These are phyloP conservation scores for Chlamydomonas sphaeroides DNA, from an alignment of 139 green algal species.

Conservation along the genomic window DNA sequence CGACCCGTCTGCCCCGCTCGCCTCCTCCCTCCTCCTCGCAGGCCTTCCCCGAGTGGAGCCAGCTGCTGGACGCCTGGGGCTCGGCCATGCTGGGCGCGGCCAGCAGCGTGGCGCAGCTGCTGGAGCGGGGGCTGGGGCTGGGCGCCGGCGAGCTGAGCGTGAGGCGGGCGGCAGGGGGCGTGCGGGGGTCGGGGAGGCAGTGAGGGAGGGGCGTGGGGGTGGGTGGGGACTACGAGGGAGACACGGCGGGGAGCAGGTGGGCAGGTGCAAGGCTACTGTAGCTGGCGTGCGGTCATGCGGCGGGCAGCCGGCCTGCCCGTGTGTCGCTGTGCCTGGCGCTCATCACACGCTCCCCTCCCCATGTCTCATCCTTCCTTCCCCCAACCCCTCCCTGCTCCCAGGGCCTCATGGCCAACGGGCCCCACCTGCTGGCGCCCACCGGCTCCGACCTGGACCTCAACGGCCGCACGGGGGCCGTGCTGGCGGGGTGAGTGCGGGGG, in stretches of 20 bases:
- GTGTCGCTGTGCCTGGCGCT: too few species aligned
- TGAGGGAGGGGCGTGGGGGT: too few species aligned
- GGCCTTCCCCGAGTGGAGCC: conserved; percentile 83
- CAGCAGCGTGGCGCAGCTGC: neutral
- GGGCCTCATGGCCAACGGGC: conserved; percentile 76
- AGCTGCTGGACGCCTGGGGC: conserved; percentile 89
- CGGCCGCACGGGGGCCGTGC: conserved; percentile 67
- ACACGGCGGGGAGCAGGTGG: too few species aligned
- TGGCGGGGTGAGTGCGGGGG: conserved; percentile 53
- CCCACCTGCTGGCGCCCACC: conserved; percentile 93
- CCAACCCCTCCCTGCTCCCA: neutral
- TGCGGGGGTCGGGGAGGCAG: too few species aligned
- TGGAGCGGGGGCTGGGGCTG: conserved; percentile 20
- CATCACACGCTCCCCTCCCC: neutral
- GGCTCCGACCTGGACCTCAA: conserved; percentile 79
- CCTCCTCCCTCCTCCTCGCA: conserved; percentile 1
- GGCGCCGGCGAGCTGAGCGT: too few species aligned
- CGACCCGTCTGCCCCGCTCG: too few species aligned
- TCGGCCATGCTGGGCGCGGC: conserved; percentile 21
- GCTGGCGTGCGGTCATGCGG: too few species aligned
- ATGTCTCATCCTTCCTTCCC: neutral
- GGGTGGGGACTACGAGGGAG: too few species aligned
- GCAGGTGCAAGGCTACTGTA: too few species aligned
- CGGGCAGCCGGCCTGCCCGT: too few species aligned
- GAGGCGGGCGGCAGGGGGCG: too few species aligned